Base-by-base conservation (phyloP, 2,329 filamentous ascomycete genomes). In the Cercospora sp. region DNA sequence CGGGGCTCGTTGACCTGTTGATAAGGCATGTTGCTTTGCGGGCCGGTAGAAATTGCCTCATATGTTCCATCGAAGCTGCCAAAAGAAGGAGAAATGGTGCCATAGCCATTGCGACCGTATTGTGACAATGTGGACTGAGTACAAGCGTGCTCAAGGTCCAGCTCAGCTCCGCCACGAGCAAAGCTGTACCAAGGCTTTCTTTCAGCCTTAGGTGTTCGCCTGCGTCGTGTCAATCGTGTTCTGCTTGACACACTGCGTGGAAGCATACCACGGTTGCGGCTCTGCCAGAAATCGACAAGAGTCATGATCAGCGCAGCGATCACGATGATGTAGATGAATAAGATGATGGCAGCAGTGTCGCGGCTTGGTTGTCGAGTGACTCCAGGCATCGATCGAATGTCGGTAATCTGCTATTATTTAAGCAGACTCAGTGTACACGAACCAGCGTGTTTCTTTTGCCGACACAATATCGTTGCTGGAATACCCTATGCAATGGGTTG, bases 251-350 rank as follows among this genome's bases (percentile, higher is more conserved):
- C 18, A 16, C 28, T 30, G 13, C 23, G 16, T 6, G n/a, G 13
- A 3, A 39, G 28, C 60, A 48, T 39, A 10, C 31, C 42, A 33
- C 31, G 60, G 9, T 20, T 42, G 28, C 67, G 60, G 6, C 16
- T 20, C 5, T 57, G 53, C 26, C 63, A 63, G 63, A 31, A 58
- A n/a, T 68, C 28, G 10, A 31, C 13, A 10, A 59, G 60, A 7
- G 60, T 63, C 58, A 63, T 53, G 39, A 59, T 60, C 30, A 68
- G 36, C 16, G 63, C 63, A 48, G 67, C 60, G 8, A 64, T 53
- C 10, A 68, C 10, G n/a, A 63, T 23, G 28, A 68, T 23, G 30
- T 42, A 55, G 20, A 64, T 31, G 42, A 61, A 57, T 5, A 68
- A 30, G 31, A 65, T 48, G 12, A 65, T 48, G 9, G 45, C 28